These are phyloP conservation scores for Pseudozyma sp. DNA, from an alignment of 1,284 basidiomycete species.

Conservation along the genomic window DNA sequence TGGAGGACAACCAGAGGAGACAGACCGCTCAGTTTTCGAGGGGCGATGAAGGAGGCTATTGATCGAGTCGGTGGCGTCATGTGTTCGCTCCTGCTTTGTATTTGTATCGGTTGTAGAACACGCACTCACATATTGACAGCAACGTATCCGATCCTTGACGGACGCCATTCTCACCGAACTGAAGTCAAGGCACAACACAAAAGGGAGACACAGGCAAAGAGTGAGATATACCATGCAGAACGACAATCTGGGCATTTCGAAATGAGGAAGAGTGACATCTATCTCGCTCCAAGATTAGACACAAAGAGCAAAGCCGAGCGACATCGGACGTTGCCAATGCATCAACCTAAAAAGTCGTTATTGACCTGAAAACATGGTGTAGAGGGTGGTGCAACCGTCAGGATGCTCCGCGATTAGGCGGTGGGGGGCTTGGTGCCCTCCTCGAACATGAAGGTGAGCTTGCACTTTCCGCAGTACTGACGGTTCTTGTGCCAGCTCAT, in stretches of 20 bases:
- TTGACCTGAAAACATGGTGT: conserved; percentile 32
- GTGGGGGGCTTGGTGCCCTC: conserved; percentile 64
- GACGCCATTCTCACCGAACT: too few relatives aligned
- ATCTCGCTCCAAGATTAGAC: neutral
- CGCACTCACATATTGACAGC: neutral
- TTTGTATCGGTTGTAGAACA: conserved; percentile 9
- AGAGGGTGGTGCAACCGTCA: conserved; percentile 1
- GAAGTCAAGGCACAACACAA: neutral
- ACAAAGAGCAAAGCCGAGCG: conserved; percentile 8
- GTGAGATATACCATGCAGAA: conserved; percentile 37
- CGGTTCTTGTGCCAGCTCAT: conserved; percentile 68
- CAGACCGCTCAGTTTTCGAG: conserved; percentile 46
- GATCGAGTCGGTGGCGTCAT: too few relatives aligned
- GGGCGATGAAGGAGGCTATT: conserved; percentile 43
- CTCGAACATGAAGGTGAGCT: conserved; percentile 69
- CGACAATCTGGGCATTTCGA: conserved; percentile 39
- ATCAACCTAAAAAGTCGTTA: conserved; percentile 13
- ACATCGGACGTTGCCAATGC: conserved; percentile 3
- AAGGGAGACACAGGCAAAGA: conserved; percentile 8
- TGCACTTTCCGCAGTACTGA: conserved; percentile 69
- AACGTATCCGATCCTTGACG: too few relatives aligned
- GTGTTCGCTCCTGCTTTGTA: conserved; percentile 4
- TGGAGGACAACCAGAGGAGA: conserved; percentile 86
- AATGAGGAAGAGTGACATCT: neutral
- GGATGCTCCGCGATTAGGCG: conserved; percentile 36